These are phyloP conservation scores for Evernia prunastri DNA, from an alignment of 495 filamentous ascomycete genomes.

Conservation along the genomic window DNA sequence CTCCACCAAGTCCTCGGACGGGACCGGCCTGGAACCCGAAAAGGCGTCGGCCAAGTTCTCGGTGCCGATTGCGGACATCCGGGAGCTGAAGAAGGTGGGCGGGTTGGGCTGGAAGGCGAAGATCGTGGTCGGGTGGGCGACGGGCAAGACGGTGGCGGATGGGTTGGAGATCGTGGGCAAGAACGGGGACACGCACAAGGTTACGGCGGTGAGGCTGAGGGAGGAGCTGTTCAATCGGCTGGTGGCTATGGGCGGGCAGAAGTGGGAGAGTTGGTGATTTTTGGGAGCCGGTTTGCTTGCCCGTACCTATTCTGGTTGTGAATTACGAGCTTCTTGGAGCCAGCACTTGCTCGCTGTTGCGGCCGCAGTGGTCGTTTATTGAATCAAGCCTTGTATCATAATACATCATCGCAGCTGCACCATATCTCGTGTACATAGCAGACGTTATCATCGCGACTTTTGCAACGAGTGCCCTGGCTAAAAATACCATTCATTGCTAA, in stretches of 20 bases:
- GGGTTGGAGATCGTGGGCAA: conserved; percentile 62
- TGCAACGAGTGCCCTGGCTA: not conserved
- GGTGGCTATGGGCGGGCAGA: conserved; percentile 74
- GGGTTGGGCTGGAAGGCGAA: conserved; percentile 88
- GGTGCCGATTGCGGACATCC: conserved; percentile 53
- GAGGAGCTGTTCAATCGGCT: conserved; percentile 85
- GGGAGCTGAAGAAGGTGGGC: conserved; percentile 72
- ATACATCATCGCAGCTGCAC: not conserved
- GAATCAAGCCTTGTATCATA: not conserved
- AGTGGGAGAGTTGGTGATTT: conserved; percentile 74
- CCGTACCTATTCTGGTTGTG: too few species aligned
- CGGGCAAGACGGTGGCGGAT: conserved; percentile 70
- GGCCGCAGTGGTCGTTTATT: not conserved
- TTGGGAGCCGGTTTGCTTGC: not conserved
- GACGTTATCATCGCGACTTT: not conserved
- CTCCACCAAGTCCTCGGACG: conserved; percentile 42
- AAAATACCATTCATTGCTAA: not conserved
- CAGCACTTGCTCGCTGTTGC: not conserved
- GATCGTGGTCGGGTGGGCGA: conserved; percentile 74
- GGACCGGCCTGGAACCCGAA: conserved; percentile 29
- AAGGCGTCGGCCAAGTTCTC: conserved; percentile 29
- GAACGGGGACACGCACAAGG: conserved; percentile 45
- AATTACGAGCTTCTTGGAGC: not conserved
- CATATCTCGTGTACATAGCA: not conserved
- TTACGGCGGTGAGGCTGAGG: conserved; percentile 68